Percentiles rank a stretch among this genome's conserved stretches.
phyloP scores from a whole-genome alignment of 805 yeast species.

The Blastobotrys americana region DNA sequence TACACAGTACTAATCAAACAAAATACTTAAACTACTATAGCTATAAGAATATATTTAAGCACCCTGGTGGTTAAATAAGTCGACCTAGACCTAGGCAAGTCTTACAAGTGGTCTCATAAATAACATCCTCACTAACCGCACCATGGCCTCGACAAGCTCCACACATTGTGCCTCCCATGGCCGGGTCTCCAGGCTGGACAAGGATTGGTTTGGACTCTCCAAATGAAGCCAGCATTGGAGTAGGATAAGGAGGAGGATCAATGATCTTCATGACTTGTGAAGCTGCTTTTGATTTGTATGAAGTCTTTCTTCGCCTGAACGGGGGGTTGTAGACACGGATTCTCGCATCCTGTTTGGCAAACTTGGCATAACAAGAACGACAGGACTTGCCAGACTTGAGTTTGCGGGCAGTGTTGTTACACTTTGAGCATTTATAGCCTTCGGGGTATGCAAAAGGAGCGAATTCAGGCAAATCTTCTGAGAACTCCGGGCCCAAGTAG shows the following conservation, averaged over 20 bases:
- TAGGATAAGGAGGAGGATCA: slow-evolving; percentile 14
- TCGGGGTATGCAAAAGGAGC: slow-evolving; percentile 41
- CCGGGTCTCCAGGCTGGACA: slow-evolving; percentile 69
- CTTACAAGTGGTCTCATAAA: slow-evolving; percentile 5
- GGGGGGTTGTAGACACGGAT: slow-evolving; percentile 5
- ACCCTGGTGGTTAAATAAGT: background rate
- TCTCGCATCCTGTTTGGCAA: slow-evolving; percentile 38
- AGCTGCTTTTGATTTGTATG: background rate
- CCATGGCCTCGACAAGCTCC: slow-evolving; percentile 67
- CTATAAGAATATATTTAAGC: background rate
- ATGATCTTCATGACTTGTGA: slow-evolving; percentile 8
- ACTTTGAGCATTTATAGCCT: slow-evolving; percentile 52
- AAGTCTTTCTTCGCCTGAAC: background rate
- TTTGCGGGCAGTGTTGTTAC: slow-evolving; percentile 62
- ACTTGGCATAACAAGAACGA: slow-evolving; percentile 56
- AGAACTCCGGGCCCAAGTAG: background rate
- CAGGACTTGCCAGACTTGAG: slow-evolving; percentile 54
- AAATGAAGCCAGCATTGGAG: slow-evolving; percentile 19
- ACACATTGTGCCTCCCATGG: slow-evolving; percentile 63
- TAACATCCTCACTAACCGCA: slow-evolving; percentile 22
- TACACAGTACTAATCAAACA: too few species aligned
- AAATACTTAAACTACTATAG: background rate
- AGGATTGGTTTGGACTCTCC: slow-evolving; percentile 35
- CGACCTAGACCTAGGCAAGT: slow-evolving; percentile 6
- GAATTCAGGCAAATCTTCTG: background rate